Percentiles rank a stretch among this genome's conserved stretches.
phyloP scores from a whole-genome alignment of 2,329 filamentous ascomycete species.

The Chaetomium sp. region DNA sequence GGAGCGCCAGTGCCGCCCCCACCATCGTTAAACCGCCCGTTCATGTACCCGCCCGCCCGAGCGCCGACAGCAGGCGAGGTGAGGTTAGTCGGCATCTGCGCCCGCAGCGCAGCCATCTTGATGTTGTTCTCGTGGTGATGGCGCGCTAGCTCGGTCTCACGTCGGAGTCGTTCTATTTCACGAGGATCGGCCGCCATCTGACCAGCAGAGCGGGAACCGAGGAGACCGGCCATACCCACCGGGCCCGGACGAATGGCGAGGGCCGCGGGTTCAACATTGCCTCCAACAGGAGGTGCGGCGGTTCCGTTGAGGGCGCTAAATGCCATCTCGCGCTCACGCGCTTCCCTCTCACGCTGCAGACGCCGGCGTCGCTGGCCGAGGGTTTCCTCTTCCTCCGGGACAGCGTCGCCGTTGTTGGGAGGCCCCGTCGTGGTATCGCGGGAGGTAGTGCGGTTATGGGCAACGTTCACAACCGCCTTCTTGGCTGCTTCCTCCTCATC shows the following conservation, averaged over 20 bases:
- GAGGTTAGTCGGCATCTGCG: conserved; percentile 43
- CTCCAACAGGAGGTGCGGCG: background rate
- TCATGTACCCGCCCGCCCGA: conserved; percentile 43
- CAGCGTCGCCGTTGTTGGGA: conserved; percentile 21
- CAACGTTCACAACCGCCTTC: conserved; percentile 15
- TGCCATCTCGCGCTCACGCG: conserved; percentile 50
- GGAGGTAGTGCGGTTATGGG: conserved; percentile 10
- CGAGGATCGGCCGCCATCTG: conserved; percentile 29
- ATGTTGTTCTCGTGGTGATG: conserved; percentile 38
- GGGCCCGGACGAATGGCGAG: background rate
- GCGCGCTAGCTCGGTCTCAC: conserved; percentile 36
- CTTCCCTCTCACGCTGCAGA: conserved; percentile 63
- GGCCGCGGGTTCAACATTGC: no score
- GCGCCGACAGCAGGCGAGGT: conserved; percentile 25
- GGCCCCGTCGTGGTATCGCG: background rate
- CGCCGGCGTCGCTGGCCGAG: conserved; percentile 69
- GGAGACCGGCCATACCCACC: conserved; percentile 3
- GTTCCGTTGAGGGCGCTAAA: conserved; percentile 25
- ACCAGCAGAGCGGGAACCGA: background rate
- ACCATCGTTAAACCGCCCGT: conserved; percentile 51
- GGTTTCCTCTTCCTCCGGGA: conserved; percentile 61
- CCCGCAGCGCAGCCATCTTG: conserved; percentile 43
- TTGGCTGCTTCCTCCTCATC: conserved; percentile 31
- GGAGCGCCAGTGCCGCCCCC: background rate
- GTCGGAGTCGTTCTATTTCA: conserved; percentile 36